Evolutionary conservation across 1,139 yeast genomes (phyloP).

Genomic region (Suhomyces bokatorum): DNA sequence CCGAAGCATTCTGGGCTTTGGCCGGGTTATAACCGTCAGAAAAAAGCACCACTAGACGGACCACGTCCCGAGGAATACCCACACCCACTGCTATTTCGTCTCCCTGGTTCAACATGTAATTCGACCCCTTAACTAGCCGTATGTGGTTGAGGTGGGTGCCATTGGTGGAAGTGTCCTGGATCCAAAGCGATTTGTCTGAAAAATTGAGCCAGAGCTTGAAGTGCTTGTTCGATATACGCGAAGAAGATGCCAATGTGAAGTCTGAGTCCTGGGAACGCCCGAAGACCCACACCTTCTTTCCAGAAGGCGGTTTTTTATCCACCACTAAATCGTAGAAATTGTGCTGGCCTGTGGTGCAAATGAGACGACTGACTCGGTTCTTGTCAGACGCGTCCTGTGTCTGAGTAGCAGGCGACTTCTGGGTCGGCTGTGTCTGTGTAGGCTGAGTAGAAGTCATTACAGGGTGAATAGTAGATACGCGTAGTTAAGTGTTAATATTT

Average conservation of each 20-base stretch:
- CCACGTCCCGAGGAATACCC: conserved; percentile 80
- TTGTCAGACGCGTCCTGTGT: conserved; percentile 27
- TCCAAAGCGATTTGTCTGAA: conserved; percentile 56
- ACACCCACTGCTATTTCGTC: conserved; percentile 88
- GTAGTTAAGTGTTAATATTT: background rate
- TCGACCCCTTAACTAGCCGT: conserved; percentile 73
- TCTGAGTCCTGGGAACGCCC: conserved; percentile 78
- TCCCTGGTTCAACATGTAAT: conserved; percentile 83
- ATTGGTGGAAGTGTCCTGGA: conserved; percentile 77
- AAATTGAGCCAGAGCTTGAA: conserved; percentile 66
- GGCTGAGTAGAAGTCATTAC: conserved; percentile 36
- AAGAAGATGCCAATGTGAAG: conserved; percentile 55
- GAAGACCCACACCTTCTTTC: conserved; percentile 63
- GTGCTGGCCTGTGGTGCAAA: conserved; percentile 69
- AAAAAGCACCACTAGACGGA: conserved; percentile 71
- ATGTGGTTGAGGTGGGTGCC: conserved; percentile 85
- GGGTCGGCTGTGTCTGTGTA: conserved; percentile 70
- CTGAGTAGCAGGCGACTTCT: conserved; percentile 49
- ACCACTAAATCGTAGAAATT: conserved; percentile 41
- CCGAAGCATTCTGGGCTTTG: conserved; percentile 17
- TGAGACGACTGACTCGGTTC: conserved; percentile 45
- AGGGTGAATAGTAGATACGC: conserved; percentile 1
- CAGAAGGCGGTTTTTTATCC: conserved; percentile 26
- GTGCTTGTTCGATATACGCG: conserved; percentile 76
- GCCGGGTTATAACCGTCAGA: conserved; percentile 43